Percentiles rank a stretch among this genome's conserved stretches.
These are phyloP conservation scores for Collybiopsis confluens DNA, from an alignment of 768 basidiomycete species.

Conservation along the genomic window DNA sequence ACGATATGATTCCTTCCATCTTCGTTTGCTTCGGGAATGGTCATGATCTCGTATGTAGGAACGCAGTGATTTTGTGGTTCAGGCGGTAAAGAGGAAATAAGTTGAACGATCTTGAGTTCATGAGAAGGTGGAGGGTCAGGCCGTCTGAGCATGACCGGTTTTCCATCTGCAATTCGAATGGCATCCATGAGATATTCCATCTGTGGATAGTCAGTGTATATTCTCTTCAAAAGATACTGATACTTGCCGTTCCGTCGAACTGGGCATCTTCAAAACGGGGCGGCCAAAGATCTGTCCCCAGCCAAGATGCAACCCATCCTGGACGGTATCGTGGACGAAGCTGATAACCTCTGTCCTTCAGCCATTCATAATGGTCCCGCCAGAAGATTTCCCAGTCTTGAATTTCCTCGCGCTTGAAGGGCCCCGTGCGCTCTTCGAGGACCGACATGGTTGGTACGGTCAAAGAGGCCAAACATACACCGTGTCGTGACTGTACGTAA, in stretches of 20 bases:
- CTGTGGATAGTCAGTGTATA: not conserved
- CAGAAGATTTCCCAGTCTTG: slow-evolving; percentile 1
- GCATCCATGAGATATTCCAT: slow-evolving; percentile 21
- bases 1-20: slow-evolving; percentile 16
- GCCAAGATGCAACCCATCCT: slow-evolving; percentile 18
- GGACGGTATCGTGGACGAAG: slow-evolving; percentile 18
- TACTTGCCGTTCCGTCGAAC: not conserved
- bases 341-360: slow-evolving; percentile 16
- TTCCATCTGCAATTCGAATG: slow-evolving; percentile 21
- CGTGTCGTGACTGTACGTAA: too few species aligned
- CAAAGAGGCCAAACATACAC: too few species aligned
- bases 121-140: slow-evolving; percentile 12
- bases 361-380: slow-evolving; percentile 11
- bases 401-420: not conserved
- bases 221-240: not conserved
- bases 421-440: too few species aligned
- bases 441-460: too few species aligned
- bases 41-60: slow-evolving; percentile 20
- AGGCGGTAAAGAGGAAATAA: slow-evolving; percentile 14
- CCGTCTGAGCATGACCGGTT: slow-evolving; percentile 26
- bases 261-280: slow-evolving; percentile 10
- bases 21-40: slow-evolving; percentile 12
- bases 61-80: slow-evolving; percentile 32
- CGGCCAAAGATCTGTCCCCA: not conserved
- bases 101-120: slow-evolving; percentile 25